phyloP scores from a whole-genome alignment of 2,329 filamentous ascomycete species.

The Pseudogymnoascus sp. region DNA sequence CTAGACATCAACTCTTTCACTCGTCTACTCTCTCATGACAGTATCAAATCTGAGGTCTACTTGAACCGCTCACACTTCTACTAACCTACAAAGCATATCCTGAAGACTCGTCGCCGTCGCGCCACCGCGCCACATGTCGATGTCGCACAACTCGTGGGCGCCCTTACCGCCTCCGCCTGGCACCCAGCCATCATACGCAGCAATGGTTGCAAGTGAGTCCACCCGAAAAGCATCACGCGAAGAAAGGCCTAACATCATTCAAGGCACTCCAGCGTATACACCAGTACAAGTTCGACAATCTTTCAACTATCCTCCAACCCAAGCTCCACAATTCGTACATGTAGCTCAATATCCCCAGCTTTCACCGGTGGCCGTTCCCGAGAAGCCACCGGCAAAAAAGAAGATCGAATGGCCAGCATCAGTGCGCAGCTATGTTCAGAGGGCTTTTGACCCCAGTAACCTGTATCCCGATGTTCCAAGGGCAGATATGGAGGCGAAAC shows the following conservation, averaged over 20 bases:
- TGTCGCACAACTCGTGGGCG: conserved; percentile 21
- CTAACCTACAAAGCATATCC: not conserved
- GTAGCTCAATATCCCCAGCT: conserved; percentile 20
- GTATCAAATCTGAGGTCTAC: conserved; percentile 4
- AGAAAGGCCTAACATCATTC: conserved; percentile 25
- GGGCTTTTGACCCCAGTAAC: conserved; percentile 73
- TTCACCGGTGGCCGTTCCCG: conserved; percentile 25
- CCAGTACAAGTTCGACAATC: conserved; percentile 35
- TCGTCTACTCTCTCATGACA: conserved; percentile 1
- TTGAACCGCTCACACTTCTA: conserved; percentile 7
- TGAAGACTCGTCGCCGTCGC: not conserved
- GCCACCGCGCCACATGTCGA: conserved; percentile 8
- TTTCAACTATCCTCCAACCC: conserved; percentile 30
- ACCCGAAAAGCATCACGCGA: not conserved
- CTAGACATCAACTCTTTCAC: not conserved
- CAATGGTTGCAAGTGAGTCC: conserved; percentile 25
- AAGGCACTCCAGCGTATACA: conserved; percentile 36
- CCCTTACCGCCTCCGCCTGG: conserved; percentile 33
- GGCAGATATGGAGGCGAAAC: conserved; percentile 69
- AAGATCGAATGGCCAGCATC: conserved; percentile 72
- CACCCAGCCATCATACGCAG: conserved; percentile 28
- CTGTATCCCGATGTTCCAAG: conserved; percentile 52
- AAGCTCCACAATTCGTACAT: conserved; percentile 23
- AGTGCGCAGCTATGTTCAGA: conserved; percentile 82
- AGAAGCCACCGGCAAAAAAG: conserved; percentile 36